Conservation (phyloP, 768 basidiomycete species). For the Naematelia aurantialba region DNA sequence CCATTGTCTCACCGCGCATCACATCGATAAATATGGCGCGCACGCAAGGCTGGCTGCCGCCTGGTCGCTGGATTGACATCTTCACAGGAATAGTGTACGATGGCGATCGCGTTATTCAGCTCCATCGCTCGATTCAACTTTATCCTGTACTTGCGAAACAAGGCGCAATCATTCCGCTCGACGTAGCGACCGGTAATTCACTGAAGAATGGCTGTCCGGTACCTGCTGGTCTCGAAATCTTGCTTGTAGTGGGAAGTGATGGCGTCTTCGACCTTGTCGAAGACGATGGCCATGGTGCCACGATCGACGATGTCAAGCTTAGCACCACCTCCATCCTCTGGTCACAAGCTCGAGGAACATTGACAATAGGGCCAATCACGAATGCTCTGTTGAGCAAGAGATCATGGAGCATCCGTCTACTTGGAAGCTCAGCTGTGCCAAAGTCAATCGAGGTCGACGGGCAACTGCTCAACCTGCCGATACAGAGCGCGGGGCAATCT, state of each 20-base stretch:
- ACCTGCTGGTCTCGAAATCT: constrained; percentile 14
- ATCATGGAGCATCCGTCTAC: constrained; percentile 9
- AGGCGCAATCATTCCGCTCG: constrained; percentile 27
- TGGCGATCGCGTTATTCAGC: constrained; percentile 17
- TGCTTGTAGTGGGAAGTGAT: constrained; percentile 15
- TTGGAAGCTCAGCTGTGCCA: background rate
- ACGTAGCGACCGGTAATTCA: constrained; percentile 3
- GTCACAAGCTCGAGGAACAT: background rate
- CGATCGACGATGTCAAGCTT: too few relatives aligned
- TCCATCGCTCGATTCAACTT: constrained; percentile 19
- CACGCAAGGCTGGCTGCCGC: constrained; percentile 22
- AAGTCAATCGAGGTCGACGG: constrained; percentile 2
- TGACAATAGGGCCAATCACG: background rate
- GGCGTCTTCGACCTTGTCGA: constrained; percentile 20
- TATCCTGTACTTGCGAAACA: constrained; percentile 24
- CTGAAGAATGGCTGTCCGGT: constrained; percentile 13
- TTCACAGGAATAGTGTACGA: constrained; percentile 30
- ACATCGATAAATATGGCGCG: constrained; percentile 11
- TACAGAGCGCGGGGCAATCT: background rate
- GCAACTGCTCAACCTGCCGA: background rate
- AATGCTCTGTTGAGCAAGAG: constrained; percentile 1
- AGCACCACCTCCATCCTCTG: background rate
- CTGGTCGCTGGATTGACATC: constrained; percentile 27
- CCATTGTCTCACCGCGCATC: constrained; percentile 19
- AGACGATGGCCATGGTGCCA: constrained; percentile 18